Percentiles rank a stretch among this genome's conserved stretches.
phyloP scores from a whole-genome alignment of 345 rosid species.

The Moricandia moricandioides region DNA sequence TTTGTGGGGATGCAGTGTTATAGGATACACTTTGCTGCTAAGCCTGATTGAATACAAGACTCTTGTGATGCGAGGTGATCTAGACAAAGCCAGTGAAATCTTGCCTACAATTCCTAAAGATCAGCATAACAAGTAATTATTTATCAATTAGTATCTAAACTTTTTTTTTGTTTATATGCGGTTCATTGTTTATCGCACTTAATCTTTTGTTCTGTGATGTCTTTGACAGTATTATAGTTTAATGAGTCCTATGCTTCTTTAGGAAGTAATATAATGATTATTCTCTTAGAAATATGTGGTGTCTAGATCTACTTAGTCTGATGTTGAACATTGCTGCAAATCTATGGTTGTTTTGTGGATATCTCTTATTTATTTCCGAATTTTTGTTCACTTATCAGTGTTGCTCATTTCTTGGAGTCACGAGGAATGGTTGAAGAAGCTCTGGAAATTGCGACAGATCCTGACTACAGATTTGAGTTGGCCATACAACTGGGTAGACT shows the following conservation, averaged over 20 bases:
- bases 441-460: constrained; percentile 91
- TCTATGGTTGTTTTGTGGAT: background rate
- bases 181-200: background rate
- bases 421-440: constrained; percentile 97
- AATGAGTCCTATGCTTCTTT: background rate
- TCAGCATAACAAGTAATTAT: background rate
- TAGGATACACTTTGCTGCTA: background rate
- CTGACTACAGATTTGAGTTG: constrained; percentile 92
- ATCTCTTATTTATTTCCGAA: constrained; percentile 10
- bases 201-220: constrained; percentile 6
- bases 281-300: background rate
- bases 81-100: background rate
- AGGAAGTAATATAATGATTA: background rate
- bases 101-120: background rate
- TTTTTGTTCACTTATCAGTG: constrained; percentile 47
- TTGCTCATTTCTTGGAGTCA: constrained; percentile 97
- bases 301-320: constrained; percentile 3
- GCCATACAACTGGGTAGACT: constrained; percentile 94
- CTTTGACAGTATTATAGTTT: constrained; percentile 6
- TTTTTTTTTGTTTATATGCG: background rate
- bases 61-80: background rate
- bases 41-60: background rate
- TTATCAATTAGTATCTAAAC: background rate
- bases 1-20: background rate
- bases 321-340: constrained; percentile 3